Base-by-base conservation (phyloP, 2,329 filamentous ascomycete genomes). In the Penicillium janthinellum region DNA sequence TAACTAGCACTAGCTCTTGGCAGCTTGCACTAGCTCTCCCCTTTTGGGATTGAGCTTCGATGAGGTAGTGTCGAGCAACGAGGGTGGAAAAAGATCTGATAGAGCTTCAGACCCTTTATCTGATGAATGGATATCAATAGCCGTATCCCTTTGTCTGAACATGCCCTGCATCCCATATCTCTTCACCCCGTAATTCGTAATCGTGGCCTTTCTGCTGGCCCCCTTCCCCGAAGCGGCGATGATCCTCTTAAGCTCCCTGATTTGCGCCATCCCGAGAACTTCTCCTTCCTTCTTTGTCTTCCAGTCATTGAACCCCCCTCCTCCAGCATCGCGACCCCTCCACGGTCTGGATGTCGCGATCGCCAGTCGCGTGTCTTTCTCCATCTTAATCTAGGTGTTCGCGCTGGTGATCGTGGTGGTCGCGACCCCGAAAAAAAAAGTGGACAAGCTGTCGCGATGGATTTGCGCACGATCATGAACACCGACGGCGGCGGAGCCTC, bases 381-480 rank as follows among this genome's bases (percentile, higher is more conserved):
- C 45, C 42, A 64, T 67, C 62, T 67, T 49, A 35, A 44, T 31
- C 37, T 52, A 39, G 49, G 53, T 62, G 57, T 53, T 65, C 57
- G 62, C 59, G 62, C 58, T 57, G 63, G 61, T 63, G 64, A 60
- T 62, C 52, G 60, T 56, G 58, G 73, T 62, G 52, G 61, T 56
- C 52, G 39, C 52, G 53, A 53, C 52, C 60, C 57, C 35, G 20
- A 35, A 12, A 41, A n/a, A 17, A 25, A 52, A 61, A 34, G 38
- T 44, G 62, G 63, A 54, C 57, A 57, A 58, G 60, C 63, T 51
- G 62, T 70, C 73, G 64, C 70, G 69, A 83, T 83, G 81, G 81
- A 83, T 73, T 77, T 83, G 70, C 78, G 80, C 71, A 81, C 79
- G 57, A 83, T 83, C 67, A 81, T 83, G 76, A 83, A 83, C 70